These are phyloP conservation scores for Tetrapisispora pingtungensis DNA, from an alignment of 805 yeast genomes.

Conservation along the genomic window DNA sequence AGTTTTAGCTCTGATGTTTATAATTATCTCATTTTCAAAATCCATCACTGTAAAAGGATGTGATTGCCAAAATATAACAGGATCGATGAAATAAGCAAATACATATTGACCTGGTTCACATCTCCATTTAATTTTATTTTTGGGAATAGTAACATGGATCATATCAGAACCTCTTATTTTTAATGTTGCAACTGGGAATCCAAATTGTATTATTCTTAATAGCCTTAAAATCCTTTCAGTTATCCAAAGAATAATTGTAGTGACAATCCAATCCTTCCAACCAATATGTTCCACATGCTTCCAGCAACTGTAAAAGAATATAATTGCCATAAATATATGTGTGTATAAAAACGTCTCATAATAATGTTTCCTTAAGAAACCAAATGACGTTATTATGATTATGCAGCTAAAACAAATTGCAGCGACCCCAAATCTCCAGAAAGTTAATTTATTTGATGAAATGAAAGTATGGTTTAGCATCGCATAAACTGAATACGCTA, in stretches of 20 bases:
- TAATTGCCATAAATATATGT: conserved; percentile 34
- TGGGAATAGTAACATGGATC: conserved; percentile 14
- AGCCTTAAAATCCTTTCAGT: conserved; percentile 34
- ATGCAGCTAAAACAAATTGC: conserved; percentile 24
- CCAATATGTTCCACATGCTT: conserved; percentile 38
- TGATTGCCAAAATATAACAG: conserved; percentile 42
- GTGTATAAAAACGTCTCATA: conserved; percentile 39
- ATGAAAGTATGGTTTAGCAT: conserved; percentile 9
- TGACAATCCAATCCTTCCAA: conserved; percentile 34
- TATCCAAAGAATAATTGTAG: conserved; percentile 33
- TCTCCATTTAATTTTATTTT: conserved; percentile 24
- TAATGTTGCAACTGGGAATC: conserved; percentile 12
- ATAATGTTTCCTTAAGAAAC: conserved; percentile 26
- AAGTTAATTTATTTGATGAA: conserved; percentile 7
- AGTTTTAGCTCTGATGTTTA: conserved; percentile 37
- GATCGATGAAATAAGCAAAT: conserved; percentile 38
- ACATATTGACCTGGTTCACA: conserved; percentile 37
- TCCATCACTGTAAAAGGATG: conserved; percentile 48
- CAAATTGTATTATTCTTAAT: conserved; percentile 21
- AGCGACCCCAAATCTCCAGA: conserved; percentile 37
- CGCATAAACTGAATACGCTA: conserved; percentile 32
- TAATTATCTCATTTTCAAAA: conserved; percentile 30
- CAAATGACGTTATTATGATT: conserved; percentile 27
- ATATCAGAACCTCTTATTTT: conserved; percentile 13
- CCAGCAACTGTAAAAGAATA: conserved; percentile 38